A percentile compares a stretch with the other conserved stretches of the same genome.
Conservation (phyloP, 306 rosid species). For the Cicer arietinum region DNA sequence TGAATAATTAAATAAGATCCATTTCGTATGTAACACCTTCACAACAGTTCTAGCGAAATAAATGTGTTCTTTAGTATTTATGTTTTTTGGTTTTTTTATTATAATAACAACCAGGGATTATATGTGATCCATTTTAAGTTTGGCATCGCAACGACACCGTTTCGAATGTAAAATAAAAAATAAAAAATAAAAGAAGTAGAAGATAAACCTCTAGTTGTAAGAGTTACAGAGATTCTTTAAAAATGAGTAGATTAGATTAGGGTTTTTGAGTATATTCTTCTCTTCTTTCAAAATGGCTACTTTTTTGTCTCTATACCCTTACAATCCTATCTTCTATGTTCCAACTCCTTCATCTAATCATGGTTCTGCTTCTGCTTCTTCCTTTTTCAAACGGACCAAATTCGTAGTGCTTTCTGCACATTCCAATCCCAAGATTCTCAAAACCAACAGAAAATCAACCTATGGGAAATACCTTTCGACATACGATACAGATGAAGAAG, state of each 20-base stretch:
- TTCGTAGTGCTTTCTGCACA: slow-evolving; percentile 68
- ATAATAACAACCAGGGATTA: too few relatives aligned
- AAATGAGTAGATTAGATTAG: slow-evolving; percentile 35
- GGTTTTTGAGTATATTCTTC: slow-evolving; percentile 83
- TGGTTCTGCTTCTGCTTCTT: slow-evolving; percentile 8
- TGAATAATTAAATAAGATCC: too few relatives aligned
- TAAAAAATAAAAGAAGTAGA: not conserved
- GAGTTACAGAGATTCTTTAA: slow-evolving; percentile 38
- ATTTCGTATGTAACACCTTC: too few relatives aligned
- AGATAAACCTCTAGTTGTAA: slow-evolving; percentile 32
- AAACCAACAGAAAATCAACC: slow-evolving; percentile 69
- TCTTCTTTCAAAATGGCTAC: slow-evolving; percentile 53
- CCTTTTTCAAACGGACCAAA: slow-evolving; percentile 16
- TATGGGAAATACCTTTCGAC: slow-evolving; percentile 59
- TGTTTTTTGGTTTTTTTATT: too few relatives aligned
- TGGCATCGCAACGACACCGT: too few relatives aligned
- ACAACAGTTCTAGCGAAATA: too few relatives aligned
- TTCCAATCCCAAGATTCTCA: slow-evolving; percentile 76
- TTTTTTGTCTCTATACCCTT: slow-evolving; percentile 48
- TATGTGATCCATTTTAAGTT: too few relatives aligned
- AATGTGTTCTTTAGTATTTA: too few relatives aligned
- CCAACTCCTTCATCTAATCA: slow-evolving; percentile 28
- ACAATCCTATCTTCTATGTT: slow-evolving; percentile 43
- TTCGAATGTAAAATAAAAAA: too few relatives aligned
- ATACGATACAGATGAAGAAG: slow-evolving; percentile 60